Percentiles rank a stretch among this genome's conserved stretches.
phyloP scores from a whole-genome alignment of 148 eudicot species.

The Drosera capensis region DNA sequence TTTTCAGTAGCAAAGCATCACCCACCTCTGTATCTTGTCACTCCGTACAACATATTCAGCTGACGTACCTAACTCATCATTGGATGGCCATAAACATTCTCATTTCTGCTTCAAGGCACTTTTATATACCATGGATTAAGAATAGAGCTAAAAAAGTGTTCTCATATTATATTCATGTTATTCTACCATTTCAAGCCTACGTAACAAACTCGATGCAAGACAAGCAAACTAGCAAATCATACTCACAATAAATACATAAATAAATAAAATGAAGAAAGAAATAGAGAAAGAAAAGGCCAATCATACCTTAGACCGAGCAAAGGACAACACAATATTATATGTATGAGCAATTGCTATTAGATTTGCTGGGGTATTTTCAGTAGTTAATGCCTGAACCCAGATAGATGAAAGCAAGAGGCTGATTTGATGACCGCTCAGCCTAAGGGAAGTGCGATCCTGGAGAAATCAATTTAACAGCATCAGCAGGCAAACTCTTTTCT shows the following conservation, averaged over 20 bases:
- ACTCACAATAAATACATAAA: not conserved
- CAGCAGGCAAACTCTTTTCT: too few species aligned
- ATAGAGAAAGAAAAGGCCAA: not conserved
- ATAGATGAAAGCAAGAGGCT: slow-evolving; percentile 75
- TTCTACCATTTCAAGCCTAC: not conserved
- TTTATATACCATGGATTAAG: too few species aligned
- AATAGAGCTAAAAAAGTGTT: too few species aligned
- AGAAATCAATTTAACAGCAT: slow-evolving; percentile 2
- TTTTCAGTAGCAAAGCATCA: too few species aligned
- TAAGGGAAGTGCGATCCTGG: slow-evolving; percentile 54
- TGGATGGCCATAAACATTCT: too few species aligned
- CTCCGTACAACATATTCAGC: too few species aligned
- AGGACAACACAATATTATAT: slow-evolving; percentile 48
- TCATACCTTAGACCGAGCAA: slow-evolving; percentile 57
- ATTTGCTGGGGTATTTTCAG: slow-evolving; percentile 55
- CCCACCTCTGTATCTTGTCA: too few species aligned
- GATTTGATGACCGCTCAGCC: slow-evolving; percentile 81
- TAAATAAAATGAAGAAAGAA: too few species aligned
- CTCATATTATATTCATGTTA: too few species aligned
- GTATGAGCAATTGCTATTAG: slow-evolving; percentile 84
- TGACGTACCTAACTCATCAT: too few species aligned
- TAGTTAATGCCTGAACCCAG: slow-evolving; percentile 66
- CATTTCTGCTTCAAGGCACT: too few species aligned
- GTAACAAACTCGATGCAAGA: not conserved
- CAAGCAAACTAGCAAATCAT: not conserved